A percentile compares a stretch with the other conserved stretches of the same genome.
phyloP scores from a whole-genome alignment of 768 basidiomycete genomes.

The Phaffia australis region DNA sequence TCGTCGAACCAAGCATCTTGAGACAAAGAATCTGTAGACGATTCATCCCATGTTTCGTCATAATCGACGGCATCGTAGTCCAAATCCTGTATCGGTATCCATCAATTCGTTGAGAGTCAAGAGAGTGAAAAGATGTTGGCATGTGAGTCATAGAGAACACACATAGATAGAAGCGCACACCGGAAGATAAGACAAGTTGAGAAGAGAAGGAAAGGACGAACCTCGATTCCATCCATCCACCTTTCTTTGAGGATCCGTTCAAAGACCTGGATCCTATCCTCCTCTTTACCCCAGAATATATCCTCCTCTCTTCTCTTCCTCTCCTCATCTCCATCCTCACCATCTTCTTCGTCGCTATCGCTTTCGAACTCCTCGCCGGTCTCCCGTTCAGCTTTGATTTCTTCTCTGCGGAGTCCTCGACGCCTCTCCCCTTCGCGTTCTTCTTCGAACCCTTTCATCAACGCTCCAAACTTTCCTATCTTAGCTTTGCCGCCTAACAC shows the following conservation, averaged over 20 bases:
- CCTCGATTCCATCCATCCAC: constrained; percentile 6
- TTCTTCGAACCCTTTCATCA: constrained; percentile 18
- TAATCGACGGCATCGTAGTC: constrained; percentile 7
- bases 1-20: constrained; percentile 14
- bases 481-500: constrained; percentile 7
- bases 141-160: no score
- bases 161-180: background rate
- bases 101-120: no score
- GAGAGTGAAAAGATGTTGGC: no score
- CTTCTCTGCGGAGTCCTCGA: constrained; percentile 2
- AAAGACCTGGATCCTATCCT: background rate
- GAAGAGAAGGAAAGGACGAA: background rate
- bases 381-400: constrained; percentile 8
- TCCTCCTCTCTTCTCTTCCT: background rate
- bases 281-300: background rate
- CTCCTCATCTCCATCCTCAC: background rate
- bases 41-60: constrained; percentile 4
- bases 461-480: constrained; percentile 11
- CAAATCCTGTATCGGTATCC: no score
- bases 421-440: constrained; percentile 11
- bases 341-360: constrained; percentile 12
- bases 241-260: constrained; percentile 3
- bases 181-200: background rate
- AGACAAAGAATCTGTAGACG: background rate
- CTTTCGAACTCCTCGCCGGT: constrained; percentile 16